These are phyloP conservation scores for Dendrobium huoshanense DNA, from an alignment of 106 monocot species.

Conservation along the genomic window DNA sequence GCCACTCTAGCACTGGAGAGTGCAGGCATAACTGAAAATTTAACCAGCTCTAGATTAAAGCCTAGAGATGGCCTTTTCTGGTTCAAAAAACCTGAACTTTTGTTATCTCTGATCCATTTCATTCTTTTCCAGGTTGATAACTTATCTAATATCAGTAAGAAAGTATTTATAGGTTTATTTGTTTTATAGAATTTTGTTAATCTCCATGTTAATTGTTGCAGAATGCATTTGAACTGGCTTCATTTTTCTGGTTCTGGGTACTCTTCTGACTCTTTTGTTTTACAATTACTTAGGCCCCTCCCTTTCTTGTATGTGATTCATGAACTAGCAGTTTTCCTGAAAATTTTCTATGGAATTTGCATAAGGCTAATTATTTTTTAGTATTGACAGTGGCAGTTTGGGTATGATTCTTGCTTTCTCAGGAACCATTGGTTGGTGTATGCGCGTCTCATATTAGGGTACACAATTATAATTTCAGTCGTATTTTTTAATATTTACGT, in stretches of 20 bases:
- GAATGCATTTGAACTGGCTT: slow-evolving; percentile 98
- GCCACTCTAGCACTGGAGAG: slow-evolving; percentile 85
- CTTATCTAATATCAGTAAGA: not conserved
- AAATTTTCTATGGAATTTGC: not conserved
- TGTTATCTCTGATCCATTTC: slow-evolving; percentile 84
- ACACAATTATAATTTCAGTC: slow-evolving; percentile 2
- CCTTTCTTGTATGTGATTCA: not conserved
- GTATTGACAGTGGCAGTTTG: slow-evolving; percentile 79
- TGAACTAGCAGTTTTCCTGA: not conserved
- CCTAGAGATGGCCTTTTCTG: slow-evolving; percentile 94
- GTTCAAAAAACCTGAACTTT: slow-evolving; percentile 94
- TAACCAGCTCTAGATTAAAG: slow-evolving; percentile 33
- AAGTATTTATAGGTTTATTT: not conserved
- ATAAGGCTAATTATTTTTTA: slow-evolving; percentile 4
- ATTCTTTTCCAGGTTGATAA: slow-evolving; percentile 84
- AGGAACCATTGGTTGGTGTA: slow-evolving; percentile 73
- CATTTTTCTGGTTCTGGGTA: slow-evolving; percentile 99
- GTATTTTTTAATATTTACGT: not conserved
- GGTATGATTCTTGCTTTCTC: slow-evolving; percentile 89
- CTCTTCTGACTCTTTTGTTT: slow-evolving; percentile 2
- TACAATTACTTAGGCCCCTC: not conserved
- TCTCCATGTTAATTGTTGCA: slow-evolving; percentile 21
- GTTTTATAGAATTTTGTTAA: not conserved
- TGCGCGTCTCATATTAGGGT: slow-evolving; percentile 83
- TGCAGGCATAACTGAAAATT: slow-evolving; percentile 39